Evolutionary conservation across 306 rosid species (phyloP), one percentile per base, ranked within the genome.

Genomic region (Psophocarpus tetragonolobus): DNA sequence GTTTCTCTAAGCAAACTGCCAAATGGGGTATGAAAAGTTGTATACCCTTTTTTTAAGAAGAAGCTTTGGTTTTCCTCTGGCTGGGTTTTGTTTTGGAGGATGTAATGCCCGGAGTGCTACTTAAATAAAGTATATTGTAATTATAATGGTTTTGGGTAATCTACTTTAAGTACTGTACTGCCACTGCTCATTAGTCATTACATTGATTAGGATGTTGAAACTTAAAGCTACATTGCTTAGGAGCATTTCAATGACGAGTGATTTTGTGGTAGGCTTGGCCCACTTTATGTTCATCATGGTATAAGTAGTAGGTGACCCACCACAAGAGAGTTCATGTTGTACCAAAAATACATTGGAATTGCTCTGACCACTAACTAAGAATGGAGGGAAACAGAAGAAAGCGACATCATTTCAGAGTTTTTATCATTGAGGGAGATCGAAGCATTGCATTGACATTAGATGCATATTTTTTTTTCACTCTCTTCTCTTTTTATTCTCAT

Each of bases 281-380:
- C 87, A 80, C 85, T 78, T 77, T 80, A 77, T 83, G 82, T 79
- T 83, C 54, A 39, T 53, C 26, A 77, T 80, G 74, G 56, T 60
- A 48, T 80, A 30, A 39, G 79, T 15, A 77, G 85, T 80, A 80
- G 88, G 84, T 87, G 90, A 80, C 88, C 93, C 87, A 82, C 87
- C 83, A 78, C 44, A 71, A 47, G 75, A 54, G 79, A 67, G 79
- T 71, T 72, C 73, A 41, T 66, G 41, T 42, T 73, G 74, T 48
- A 56, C 56, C 67, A 38, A 54, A 27, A 65, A 53, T n/a, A 23
- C 54, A 39, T 74, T 74, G 81, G 78, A 83, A 85, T 77, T 80
- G 81, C 68, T 82, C 68, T 73, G 87, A 83, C 85, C 75, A 83
- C 7, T 69, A 63, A 44, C 44, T 42, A 50, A 18, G 65, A 74